A percentile compares a stretch with the other conserved stretches of the same genome.
Conservation (phyloP, 2,329 filamentous ascomycete species). For the Aspergillus viridinutans region DNA sequence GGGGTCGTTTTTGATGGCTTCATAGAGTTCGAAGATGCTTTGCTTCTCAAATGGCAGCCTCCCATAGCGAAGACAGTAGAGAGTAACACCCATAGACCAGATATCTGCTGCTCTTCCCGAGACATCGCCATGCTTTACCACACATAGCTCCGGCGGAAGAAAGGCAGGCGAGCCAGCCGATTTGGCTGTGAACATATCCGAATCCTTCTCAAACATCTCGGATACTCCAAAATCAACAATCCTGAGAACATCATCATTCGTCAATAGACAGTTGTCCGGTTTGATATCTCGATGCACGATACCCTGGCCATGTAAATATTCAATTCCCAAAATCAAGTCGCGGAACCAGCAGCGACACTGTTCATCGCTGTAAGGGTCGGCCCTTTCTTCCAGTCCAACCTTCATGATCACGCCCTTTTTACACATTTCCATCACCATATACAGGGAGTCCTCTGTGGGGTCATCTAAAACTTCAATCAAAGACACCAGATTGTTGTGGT, state of each 20-base stretch:
- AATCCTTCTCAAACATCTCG: conserved; percentile 91
- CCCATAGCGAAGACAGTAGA: conserved; percentile 90
- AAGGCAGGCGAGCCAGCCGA: conserved; percentile 94
- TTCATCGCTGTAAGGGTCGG: conserved; percentile 77
- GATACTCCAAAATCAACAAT: conserved; percentile 99
- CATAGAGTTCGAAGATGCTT: conserved; percentile 80
- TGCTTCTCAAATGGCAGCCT: conserved; percentile 77
- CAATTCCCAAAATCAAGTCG: conserved; percentile 89
- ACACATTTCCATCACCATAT: conserved; percentile 99
- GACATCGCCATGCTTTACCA: conserved; percentile 78
- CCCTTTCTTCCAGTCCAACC: conserved; percentile 77
- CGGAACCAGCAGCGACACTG: conserved; percentile 87
- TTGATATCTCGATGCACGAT: conserved; percentile 97
- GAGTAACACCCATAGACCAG: conserved; percentile 96
- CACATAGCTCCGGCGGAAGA: conserved; percentile 86
- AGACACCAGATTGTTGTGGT: conserved; percentile 90
- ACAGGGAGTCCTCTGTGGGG: conserved; percentile 89
- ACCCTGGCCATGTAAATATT: conserved; percentile 91
- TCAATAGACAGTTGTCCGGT: conserved; percentile 90
- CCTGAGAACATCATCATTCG: conserved; percentile 88
- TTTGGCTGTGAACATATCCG: conserved; percentile 85
- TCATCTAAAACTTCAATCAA: conserved; percentile 94
- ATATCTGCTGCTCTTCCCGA: conserved; percentile 89
- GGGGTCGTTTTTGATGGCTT: conserved; percentile 73
- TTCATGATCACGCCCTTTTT: conserved; percentile 98